phyloP scores from a whole-genome alignment of 2,329 filamentous ascomycete species.

The Ophiostoma pallidulum region DNA sequence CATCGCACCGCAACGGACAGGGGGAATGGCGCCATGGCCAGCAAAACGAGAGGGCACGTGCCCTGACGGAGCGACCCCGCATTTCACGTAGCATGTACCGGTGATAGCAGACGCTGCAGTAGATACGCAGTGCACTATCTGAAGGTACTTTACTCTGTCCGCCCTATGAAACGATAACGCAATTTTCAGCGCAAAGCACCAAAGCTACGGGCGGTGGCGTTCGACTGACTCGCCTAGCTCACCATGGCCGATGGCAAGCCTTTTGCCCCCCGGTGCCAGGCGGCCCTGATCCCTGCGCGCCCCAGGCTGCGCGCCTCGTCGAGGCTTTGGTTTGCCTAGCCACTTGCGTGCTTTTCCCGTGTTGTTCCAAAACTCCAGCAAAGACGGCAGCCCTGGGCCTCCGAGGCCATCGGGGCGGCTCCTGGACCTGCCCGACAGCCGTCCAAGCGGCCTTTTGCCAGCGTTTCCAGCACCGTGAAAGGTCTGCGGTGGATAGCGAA shows the following conservation, averaged over 20 bases:
- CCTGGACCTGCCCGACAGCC: conserved; percentile 2
- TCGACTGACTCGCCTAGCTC: conserved; percentile 9
- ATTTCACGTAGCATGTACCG: background rate
- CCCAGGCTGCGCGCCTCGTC: background rate
- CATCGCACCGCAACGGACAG: conserved; percentile 4
- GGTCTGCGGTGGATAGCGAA: too few relatives aligned
- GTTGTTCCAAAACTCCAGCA: too few relatives aligned
- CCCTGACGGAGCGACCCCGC: conserved; percentile 5
- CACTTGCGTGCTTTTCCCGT: conserved; percentile 14
- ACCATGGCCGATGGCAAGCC: too few relatives aligned
- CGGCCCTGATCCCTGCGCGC: too few relatives aligned
- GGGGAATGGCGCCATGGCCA: conserved; percentile 1
- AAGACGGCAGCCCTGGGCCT: too few relatives aligned
- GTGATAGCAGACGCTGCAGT: background rate
- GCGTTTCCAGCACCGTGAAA: too few relatives aligned
- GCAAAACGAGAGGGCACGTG: conserved; percentile 4
- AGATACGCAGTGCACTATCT: background rate
- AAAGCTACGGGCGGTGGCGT: conserved; percentile 10
- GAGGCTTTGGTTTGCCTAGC: background rate
- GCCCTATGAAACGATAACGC: conserved; percentile 8
- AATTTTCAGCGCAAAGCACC: conserved; percentile 10
- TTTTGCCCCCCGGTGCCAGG: too few relatives aligned
- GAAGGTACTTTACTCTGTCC: background rate
- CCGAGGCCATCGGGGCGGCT: conserved; percentile 6
- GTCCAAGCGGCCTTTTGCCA: background rate